Percentiles rank a stretch among this genome's conserved stretches.
Evolutionary conservation across 1,139 yeast genomes (phyloP).

Genomic region (Zygoascus sp.): DNA sequence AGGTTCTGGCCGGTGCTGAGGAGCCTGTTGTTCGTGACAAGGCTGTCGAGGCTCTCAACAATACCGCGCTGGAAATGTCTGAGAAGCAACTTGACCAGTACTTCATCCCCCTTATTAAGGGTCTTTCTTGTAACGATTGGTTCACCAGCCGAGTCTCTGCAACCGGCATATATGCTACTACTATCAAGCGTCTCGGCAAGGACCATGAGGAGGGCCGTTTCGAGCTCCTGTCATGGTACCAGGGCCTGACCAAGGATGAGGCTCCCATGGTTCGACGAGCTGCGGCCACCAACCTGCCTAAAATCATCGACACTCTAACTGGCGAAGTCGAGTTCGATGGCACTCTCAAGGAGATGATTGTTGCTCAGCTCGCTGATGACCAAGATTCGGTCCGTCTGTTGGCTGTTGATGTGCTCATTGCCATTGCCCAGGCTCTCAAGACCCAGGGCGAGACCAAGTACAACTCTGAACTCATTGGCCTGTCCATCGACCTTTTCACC

Average conservation of each 20-base stretch:
- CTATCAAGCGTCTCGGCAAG: constrained; percentile 51
- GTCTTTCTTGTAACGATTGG: constrained; percentile 88
- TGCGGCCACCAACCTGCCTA: constrained; percentile 81
- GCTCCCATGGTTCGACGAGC: constrained; percentile 98
- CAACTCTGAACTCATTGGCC: constrained; percentile 31
- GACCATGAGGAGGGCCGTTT: constrained; percentile 26
- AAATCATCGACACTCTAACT: constrained; percentile 56
- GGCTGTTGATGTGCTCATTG: constrained; percentile 78
- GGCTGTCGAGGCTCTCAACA: constrained; percentile 82
- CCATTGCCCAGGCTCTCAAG: constrained; percentile 38
- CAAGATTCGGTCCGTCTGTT: constrained; percentile 95
- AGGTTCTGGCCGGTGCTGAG: constrained; percentile 85
- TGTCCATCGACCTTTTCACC: constrained; percentile 60
- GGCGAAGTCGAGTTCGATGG: constrained; percentile 34
- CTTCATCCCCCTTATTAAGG: constrained; percentile 71
- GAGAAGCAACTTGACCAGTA: constrained; percentile 60
- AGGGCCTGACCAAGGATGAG: constrained; percentile 77
- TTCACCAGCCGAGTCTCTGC: constrained; percentile 90
- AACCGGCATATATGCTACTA: constrained; percentile 78
- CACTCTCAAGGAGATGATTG: constrained; percentile 71
- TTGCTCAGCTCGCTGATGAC: constrained; percentile 71
- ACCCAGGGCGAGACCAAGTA: constrained; percentile 28
- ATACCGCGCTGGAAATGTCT: constrained; percentile 61
- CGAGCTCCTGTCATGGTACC: constrained; percentile 61
- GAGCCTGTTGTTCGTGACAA: constrained; percentile 97